Evolutionary conservation across 1,284 basidiomycete species (phyloP).

Genomic region (Cryptococcus jaspeensis): DNA sequence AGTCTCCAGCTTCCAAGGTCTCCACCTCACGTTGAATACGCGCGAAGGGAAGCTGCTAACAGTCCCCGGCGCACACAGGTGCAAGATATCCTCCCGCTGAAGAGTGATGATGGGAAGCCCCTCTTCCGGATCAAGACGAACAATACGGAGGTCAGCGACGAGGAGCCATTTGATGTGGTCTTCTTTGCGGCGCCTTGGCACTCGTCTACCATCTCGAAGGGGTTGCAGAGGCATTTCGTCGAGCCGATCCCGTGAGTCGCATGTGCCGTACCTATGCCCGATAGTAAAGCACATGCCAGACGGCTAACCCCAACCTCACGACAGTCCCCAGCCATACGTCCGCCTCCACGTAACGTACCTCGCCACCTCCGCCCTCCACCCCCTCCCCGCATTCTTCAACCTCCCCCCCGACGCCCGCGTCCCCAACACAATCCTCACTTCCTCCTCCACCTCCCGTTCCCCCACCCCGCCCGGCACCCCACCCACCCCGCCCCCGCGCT

Average conservation of each 20-base stretch:
- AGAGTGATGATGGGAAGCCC: constrained; percentile 9
- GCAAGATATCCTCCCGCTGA: constrained; percentile 27
- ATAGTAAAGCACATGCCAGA: no score
- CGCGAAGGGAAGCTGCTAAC: not conserved
- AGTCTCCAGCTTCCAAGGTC: constrained; percentile 27
- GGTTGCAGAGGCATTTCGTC: constrained; percentile 8
- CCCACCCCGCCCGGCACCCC: constrained; percentile 39
- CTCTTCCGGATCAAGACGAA: constrained; percentile 26
- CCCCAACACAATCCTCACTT: constrained; percentile 73
- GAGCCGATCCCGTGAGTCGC: constrained; percentile 24
- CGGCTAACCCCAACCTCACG: not conserved
- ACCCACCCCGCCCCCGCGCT: constrained; percentile 63
- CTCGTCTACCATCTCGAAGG: constrained; percentile 23
- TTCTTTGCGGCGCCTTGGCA: constrained; percentile 49
- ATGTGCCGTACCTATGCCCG: no score
- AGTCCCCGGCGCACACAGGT: constrained; percentile 20
- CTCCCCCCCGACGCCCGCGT: constrained; percentile 55
- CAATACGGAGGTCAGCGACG: constrained; percentile 17
- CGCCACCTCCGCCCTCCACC: constrained; percentile 66
- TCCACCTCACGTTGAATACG: no score
- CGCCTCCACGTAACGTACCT: constrained; percentile 86
- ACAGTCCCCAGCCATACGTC: constrained; percentile 65
- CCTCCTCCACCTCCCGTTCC: constrained; percentile 54
- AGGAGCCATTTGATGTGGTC: constrained; percentile 40
- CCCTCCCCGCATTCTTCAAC: constrained; percentile 71